Percentiles rank a stretch among this genome's conserved stretches.
phyloP scores from a whole-genome alignment of 2,329 filamentous ascomycete genomes.

The Xylariaceae sp. region DNA sequence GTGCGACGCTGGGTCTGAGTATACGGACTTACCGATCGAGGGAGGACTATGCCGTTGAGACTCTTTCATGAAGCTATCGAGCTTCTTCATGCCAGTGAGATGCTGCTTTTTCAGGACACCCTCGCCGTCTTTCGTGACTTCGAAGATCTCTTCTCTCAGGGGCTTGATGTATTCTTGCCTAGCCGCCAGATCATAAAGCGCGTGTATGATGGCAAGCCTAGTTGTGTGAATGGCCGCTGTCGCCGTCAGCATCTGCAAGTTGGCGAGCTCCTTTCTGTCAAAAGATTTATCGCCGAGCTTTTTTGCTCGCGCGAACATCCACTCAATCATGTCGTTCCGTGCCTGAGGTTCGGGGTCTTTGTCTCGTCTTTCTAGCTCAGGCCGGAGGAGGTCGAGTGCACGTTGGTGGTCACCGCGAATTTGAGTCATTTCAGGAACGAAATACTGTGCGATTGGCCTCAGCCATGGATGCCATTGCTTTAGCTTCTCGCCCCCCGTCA shows the following conservation, averaged over 20 bases:
- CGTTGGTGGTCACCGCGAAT: slow-evolving; percentile 25
- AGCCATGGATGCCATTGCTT: slow-evolving; percentile 29
- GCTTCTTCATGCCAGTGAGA: slow-evolving; percentile 29
- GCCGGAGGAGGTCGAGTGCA: slow-evolving; percentile 22
- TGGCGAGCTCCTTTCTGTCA: slow-evolving; percentile 25
- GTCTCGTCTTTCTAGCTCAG: slow-evolving; percentile 22
- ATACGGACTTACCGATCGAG: slow-evolving; percentile 22
- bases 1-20: too few species aligned
- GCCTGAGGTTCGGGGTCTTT: slow-evolving; percentile 7
- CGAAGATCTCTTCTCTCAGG: slow-evolving; percentile 38
- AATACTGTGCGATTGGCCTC: slow-evolving; percentile 25
- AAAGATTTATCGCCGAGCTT: slow-evolving; percentile 23
- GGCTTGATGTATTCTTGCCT: slow-evolving; percentile 40
- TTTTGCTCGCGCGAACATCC: slow-evolving; percentile 27
- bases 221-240: slow-evolving; percentile 36
- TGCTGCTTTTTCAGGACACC: slow-evolving; percentile 25
- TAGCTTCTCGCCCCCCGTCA: slow-evolving; percentile 27
- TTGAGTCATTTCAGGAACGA: slow-evolving; percentile 26
- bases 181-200: slow-evolving; percentile 39
- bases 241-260: slow-evolving; percentile 30
- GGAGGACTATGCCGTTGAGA: slow-evolving; percentile 31
- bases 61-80: slow-evolving; percentile 39
- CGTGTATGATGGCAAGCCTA: slow-evolving; percentile 31
- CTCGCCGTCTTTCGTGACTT: slow-evolving; percentile 22
- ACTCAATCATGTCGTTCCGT: slow-evolving; percentile 27